Conservation (phyloP, 208 protist species). For the Naegleria gruberi region DNA sequence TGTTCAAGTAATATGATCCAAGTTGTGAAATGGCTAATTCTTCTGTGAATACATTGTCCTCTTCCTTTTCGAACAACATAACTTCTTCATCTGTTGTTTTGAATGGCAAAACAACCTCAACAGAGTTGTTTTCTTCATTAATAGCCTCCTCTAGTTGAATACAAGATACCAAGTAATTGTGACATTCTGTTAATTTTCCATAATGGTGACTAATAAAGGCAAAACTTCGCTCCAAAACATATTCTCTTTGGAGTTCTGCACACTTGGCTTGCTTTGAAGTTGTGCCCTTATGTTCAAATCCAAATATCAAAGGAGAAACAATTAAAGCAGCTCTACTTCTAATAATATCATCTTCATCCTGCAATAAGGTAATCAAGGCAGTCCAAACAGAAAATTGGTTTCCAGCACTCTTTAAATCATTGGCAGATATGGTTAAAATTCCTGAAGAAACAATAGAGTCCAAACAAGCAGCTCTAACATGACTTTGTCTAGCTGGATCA, state of each 20-base stretch:
- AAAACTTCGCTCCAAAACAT: neutral
- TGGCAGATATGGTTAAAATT: neutral
- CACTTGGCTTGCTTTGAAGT: neutral
- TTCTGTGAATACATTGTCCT: neutral
- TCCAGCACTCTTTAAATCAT: neutral
- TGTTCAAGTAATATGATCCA: neutral
- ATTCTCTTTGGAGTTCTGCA: neutral
- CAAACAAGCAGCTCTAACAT: neutral
- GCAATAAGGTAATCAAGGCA: neutral
- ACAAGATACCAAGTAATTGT: neutral
- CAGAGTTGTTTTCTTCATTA: neutral
- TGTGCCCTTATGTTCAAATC: neutral
- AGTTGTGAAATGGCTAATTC: neutral
- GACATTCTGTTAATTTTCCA: neutral
- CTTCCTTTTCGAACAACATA: conserved; percentile 4
- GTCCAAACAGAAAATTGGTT: neutral
- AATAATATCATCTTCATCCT: conserved; percentile 15
- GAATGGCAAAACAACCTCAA: neutral
- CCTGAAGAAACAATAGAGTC: neutral
- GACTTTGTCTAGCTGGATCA: neutral
- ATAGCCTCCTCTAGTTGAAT: neutral
- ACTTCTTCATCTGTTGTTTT: neutral
- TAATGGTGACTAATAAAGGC: neutral
- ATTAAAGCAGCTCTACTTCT: neutral
- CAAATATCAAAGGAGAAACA: neutral